These are phyloP conservation scores for Gymnopilus junonius DNA, from an alignment of 768 basidiomycete genomes.

Conservation along the genomic window DNA sequence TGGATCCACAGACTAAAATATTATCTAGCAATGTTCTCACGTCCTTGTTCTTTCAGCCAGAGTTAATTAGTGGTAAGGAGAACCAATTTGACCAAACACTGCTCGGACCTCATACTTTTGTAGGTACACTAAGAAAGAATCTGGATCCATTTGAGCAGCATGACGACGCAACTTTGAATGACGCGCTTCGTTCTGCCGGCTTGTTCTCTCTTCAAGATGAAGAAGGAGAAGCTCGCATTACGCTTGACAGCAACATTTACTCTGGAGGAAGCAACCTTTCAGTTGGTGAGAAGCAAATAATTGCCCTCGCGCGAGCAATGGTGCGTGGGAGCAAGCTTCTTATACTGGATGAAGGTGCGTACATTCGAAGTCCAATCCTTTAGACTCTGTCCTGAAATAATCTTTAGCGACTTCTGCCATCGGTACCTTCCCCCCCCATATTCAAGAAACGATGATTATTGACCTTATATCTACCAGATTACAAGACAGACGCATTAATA, in stretches of 20 bases:
- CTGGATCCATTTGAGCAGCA: conserved; percentile 1
- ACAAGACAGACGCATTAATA: conserved; percentile 3
- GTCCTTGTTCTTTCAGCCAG: conserved; percentile 37
- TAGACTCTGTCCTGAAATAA: neutral
- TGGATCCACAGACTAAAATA: neutral
- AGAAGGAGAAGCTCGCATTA: neutral
- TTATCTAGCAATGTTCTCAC: conserved; percentile 26
- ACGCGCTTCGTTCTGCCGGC: neutral
- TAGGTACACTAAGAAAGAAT: neutral
- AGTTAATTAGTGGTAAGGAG: conserved; percentile 32
- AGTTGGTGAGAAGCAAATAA: conserved; percentile 1
- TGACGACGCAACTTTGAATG: neutral
- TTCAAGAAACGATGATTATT: neutral
- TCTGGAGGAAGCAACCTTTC: neutral
- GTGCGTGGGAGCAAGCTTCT: conserved; percentile 2
- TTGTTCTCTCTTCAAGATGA: conserved; percentile 4
- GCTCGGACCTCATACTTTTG: neutral
- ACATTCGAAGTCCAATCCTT: neutral
- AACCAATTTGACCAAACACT: neutral
- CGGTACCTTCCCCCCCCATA: neutral
- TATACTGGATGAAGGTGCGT: neutral
- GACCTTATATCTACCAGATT: neutral
- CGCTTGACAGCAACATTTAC: conserved; percentile 3
- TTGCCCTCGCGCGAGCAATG: conserved; percentile 2
- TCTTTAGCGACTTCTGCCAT: conserved; percentile 3